A percentile compares a stretch with the other conserved stretches of the same genome.
These are phyloP conservation scores for Neonectria hederae DNA, from an alignment of 2,329 filamentous ascomycete genomes.

Conservation along the genomic window DNA sequence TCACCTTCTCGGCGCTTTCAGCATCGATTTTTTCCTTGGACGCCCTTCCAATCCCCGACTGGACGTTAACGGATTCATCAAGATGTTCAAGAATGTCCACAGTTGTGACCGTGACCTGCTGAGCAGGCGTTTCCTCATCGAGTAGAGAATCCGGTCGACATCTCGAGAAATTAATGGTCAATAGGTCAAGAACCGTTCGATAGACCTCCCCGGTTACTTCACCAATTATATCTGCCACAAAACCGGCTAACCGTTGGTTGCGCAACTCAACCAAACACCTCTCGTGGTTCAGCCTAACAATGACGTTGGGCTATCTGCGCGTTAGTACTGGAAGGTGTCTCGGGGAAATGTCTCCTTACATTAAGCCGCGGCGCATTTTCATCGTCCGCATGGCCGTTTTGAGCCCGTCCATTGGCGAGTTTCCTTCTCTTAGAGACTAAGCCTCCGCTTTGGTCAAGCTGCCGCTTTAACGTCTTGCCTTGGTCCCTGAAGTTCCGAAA, in stretches of 20 bases:
- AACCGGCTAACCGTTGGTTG: slow-evolving; percentile 78
- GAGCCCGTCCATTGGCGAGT: slow-evolving; percentile 57
- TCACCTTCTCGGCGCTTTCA: slow-evolving; percentile 60
- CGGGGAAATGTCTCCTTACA: slow-evolving; percentile 52
- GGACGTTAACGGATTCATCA: slow-evolving; percentile 62
- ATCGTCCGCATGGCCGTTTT: slow-evolving; percentile 41
- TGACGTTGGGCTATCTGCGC: slow-evolving; percentile 68
- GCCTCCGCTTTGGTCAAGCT: slow-evolving; percentile 55
- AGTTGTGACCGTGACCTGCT: slow-evolving; percentile 58
- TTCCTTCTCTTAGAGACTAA: slow-evolving; percentile 62
- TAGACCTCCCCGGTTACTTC: slow-evolving; percentile 82
- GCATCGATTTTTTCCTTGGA: slow-evolving; percentile 57
- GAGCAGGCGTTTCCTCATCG: slow-evolving; percentile 44
- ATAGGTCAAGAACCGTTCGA: slow-evolving; percentile 72
- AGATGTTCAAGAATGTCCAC: slow-evolving; percentile 66
- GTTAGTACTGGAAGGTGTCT: slow-evolving; percentile 40
- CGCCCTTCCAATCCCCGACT: slow-evolving; percentile 66
- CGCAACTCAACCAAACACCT: slow-evolving; percentile 86
- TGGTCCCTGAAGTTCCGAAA: slow-evolving; percentile 65
- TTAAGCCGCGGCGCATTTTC: slow-evolving; percentile 61
- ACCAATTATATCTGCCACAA: slow-evolving; percentile 76
- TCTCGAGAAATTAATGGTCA: slow-evolving; percentile 74
- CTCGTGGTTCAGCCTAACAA: slow-evolving; percentile 84
- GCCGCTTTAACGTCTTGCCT: slow-evolving; percentile 60
- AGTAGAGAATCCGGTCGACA: slow-evolving; percentile 68